Percentiles rank a stretch among this genome's conserved stretches.
These are phyloP conservation scores for Bocquillonia castaneifolia DNA, from an alignment of 441 rosid genomes.

Conservation along the genomic window DNA sequence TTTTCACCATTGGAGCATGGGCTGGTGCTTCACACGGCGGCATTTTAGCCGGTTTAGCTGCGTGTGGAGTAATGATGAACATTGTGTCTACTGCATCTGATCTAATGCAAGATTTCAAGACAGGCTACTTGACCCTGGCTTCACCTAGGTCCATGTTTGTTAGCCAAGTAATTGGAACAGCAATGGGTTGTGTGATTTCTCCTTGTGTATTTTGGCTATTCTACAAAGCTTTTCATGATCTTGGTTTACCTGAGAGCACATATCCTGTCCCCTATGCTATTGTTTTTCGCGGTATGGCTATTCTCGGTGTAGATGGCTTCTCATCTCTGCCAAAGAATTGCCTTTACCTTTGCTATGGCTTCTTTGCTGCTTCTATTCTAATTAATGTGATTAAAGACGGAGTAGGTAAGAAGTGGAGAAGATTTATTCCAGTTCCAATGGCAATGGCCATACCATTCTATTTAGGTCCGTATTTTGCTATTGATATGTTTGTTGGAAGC, in stretches of 20 bases:
- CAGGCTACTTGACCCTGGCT: constrained; percentile 15
- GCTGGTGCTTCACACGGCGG: constrained; percentile 15
- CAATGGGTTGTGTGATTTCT: constrained; percentile 18
- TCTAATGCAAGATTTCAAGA: constrained; percentile 20
- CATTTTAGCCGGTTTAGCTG: constrained; percentile 18
- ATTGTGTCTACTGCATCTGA: constrained; percentile 16
- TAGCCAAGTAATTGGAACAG: constrained; percentile 16
- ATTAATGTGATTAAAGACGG: constrained; percentile 7
- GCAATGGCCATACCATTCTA: constrained; percentile 21
- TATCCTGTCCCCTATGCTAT: constrained; percentile 17
- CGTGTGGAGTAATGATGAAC: constrained; percentile 21
- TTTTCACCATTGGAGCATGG: constrained; percentile 20
- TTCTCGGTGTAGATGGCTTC: constrained; percentile 17
- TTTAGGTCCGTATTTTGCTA: constrained; percentile 16
- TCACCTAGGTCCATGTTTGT: constrained; percentile 18
- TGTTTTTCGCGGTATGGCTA: constrained; percentile 15
- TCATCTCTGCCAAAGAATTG: constrained; percentile 17
- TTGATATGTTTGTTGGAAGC: constrained; percentile 19
- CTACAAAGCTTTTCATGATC: constrained; percentile 13
- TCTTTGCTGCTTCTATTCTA: constrained; percentile 7
- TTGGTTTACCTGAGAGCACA: constrained; percentile 10
- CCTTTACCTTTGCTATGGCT: constrained; percentile 16
- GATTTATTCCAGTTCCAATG: constrained; percentile 19
- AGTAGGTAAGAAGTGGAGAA: constrained; percentile 12
- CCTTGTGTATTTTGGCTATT: constrained; percentile 17